A percentile compares a stretch with the other conserved stretches of the same genome.
Conservation (phyloP, 1,139 yeast species). For the Hansenula sp. region DNA sequence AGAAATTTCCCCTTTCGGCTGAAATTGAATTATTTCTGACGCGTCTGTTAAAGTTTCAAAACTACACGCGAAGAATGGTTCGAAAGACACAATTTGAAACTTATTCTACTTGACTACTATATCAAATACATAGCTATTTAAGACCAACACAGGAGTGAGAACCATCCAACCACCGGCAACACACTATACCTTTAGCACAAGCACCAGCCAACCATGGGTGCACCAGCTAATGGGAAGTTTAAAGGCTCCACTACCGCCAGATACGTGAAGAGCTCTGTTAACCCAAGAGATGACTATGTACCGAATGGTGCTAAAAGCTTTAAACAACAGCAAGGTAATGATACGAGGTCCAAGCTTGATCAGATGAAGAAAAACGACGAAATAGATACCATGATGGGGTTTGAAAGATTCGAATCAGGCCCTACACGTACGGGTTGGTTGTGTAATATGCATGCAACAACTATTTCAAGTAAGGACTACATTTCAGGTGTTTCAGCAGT, state of each 20-base stretch:
- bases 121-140: neutral
- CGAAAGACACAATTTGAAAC: neutral
- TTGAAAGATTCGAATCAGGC: slow-evolving; percentile 70
- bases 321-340: slow-evolving; percentile 11
- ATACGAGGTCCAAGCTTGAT: slow-evolving; percentile 28
- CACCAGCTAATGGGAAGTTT: slow-evolving; percentile 21
- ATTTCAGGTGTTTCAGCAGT: slow-evolving; percentile 78
- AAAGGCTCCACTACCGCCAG: slow-evolving; percentile 56
- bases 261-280: slow-evolving; percentile 42
- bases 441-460: slow-evolving; percentile 77
- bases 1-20: slow-evolving; percentile 3
- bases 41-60: neutral
- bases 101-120: neutral
- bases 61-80: neutral
- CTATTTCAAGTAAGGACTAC: slow-evolving; percentile 51
- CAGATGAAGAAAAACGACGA: slow-evolving; percentile 53
- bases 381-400: slow-evolving; percentile 79
- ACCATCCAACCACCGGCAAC: no score
- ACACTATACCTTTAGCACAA: neutral
- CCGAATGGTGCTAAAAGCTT: slow-evolving; percentile 24
- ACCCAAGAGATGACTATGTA: slow-evolving; percentile 26
- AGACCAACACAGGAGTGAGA: no score
- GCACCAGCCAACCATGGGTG: slow-evolving; percentile 3
- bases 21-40: neutral
- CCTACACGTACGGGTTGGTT: slow-evolving; percentile 83